A percentile compares a stretch with the other conserved stretches of the same genome.
phyloP scores from a whole-genome alignment of 495 filamentous ascomycete species.

The Durotheca rogersii region DNA sequence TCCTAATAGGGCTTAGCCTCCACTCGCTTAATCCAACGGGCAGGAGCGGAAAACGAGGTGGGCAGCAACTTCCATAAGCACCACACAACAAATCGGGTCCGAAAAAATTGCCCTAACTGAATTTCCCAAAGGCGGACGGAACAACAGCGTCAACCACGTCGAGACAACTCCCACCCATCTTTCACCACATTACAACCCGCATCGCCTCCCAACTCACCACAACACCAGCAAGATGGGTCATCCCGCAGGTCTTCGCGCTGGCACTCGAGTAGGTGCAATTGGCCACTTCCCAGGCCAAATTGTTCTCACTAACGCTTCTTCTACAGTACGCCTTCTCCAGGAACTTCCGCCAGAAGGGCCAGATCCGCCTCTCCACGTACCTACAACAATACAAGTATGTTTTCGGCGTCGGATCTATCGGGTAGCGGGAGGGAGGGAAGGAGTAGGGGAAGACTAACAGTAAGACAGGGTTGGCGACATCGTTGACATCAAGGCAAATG shows the following conservation, averaged over 20 bases:
- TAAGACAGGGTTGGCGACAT: conserved; percentile 84
- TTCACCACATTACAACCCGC: conserved; percentile 40
- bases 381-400: conserved; percentile 83
- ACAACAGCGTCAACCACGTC: no score
- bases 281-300: conserved; percentile 3
- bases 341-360: conserved; percentile 88
- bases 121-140: conserved; percentile 26
- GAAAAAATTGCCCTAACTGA: conserved; percentile 29
- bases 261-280: conserved; percentile 71
- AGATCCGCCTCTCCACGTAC: conserved; percentile 88
- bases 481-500: conserved; percentile 94
- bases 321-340: conserved; percentile 85
- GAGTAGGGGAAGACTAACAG: conserved; percentile 38
- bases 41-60: neutral
- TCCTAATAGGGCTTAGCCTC: conserved; percentile 3
- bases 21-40: conserved; percentile 33
- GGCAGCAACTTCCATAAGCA: conserved; percentile 6
- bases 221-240: conserved; percentile 79
- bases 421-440: neutral
- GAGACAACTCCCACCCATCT: conserved; percentile 27
- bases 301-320: conserved; percentile 38
- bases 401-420: conserved; percentile 4
- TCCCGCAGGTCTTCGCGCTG: conserved; percentile 88
- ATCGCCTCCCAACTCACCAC: conserved; percentile 39
- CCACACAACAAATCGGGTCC: conserved; percentile 10